A percentile compares a stretch with the other conserved stretches of the same genome.
Conservation (phyloP, 2,329 filamentous ascomycete genomes). For the Rhinocladiella mackenziei region DNA sequence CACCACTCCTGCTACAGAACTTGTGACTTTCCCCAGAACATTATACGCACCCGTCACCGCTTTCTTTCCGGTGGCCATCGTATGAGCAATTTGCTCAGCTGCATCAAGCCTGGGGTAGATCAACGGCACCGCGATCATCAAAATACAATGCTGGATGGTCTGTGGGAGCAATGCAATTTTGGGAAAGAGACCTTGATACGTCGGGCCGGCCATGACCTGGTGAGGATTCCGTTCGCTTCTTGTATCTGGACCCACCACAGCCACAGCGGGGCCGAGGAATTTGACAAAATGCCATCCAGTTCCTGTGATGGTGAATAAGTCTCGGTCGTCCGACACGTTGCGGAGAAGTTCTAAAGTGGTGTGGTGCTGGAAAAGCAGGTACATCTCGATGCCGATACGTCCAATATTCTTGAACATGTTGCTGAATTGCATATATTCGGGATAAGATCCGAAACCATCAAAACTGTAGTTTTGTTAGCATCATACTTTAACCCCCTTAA, state of each 20-base stretch:
- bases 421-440: slow-evolving; percentile 96
- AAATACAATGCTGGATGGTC: slow-evolving; percentile 92
- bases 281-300: slow-evolving; percentile 98
- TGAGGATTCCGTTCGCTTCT: slow-evolving; percentile 85
- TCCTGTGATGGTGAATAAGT: slow-evolving; percentile 96
- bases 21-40: slow-evolving; percentile 88
- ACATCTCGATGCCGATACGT: slow-evolving; percentile 93
- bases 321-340: slow-evolving; percentile 79
- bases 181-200: slow-evolving; percentile 95
- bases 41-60: slow-evolving; percentile 96
- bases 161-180: slow-evolving; percentile 87
- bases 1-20: slow-evolving; percentile 89
- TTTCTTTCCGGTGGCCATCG: slow-evolving; percentile 91
- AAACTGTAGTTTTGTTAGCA: slow-evolving; percentile 56
- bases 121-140: slow-evolving; percentile 89
- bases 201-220: slow-evolving; percentile 91
- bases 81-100: slow-evolving; percentile 85
- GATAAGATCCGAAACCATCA: slow-evolving; percentile 94
- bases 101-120: slow-evolving; percentile 88
- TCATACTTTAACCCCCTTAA: too few relatives aligned
- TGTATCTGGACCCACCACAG: slow-evolving; percentile 84
- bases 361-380: slow-evolving; percentile 95
- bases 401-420: slow-evolving; percentile 99
- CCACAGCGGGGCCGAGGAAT: slow-evolving; percentile 85
- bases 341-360: slow-evolving; percentile 90